Evolutionary conservation across 1,284 basidiomycete species (phyloP).

Genomic region (Xerocomus amazonicus): DNA sequence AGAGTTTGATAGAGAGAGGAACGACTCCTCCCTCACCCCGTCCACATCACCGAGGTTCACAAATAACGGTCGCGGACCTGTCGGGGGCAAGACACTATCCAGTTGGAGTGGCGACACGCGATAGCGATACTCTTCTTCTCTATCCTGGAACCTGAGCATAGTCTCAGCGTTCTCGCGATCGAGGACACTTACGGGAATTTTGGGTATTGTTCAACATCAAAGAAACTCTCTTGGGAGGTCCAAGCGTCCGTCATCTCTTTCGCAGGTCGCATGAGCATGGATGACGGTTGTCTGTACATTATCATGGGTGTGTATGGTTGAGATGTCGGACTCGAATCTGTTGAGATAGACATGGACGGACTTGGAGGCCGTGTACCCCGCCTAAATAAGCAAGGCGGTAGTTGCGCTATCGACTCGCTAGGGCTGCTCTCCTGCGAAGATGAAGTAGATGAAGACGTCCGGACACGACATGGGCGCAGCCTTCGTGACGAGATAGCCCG

Average conservation of each 20-base stretch:
- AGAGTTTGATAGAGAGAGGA: slow-evolving; percentile 17
- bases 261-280: slow-evolving; percentile 15
- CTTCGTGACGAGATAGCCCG: slow-evolving; percentile 23
- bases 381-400: slow-evolving; percentile 10
- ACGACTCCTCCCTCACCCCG: slow-evolving; percentile 12
- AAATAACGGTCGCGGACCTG: slow-evolving; percentile 11
- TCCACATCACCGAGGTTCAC: slow-evolving; percentile 18
- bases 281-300: slow-evolving; percentile 10
- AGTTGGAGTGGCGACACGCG: slow-evolving; percentile 6
- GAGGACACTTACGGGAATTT: slow-evolving; percentile 15
- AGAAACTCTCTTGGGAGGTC: slow-evolving; percentile 1
- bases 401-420: not conserved
- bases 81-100: slow-evolving; percentile 9
- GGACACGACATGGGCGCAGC: slow-evolving; percentile 5
- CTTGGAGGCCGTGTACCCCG: slow-evolving; percentile 3
- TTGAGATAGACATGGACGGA: slow-evolving; percentile 1
- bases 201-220: slow-evolving; percentile 1
- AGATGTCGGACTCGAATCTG: slow-evolving; percentile 4
- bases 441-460: slow-evolving; percentile 11
- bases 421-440: slow-evolving; percentile 6
- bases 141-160: not conserved
- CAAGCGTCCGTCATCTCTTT: slow-evolving; percentile 8
- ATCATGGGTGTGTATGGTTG: slow-evolving; percentile 1
- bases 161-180: not conserved
- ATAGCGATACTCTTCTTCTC: slow-evolving; percentile 1